Evolutionary conservation across 1,139 yeast species (phyloP).

Genomic region (Candida pseudoviswanathii): DNA sequence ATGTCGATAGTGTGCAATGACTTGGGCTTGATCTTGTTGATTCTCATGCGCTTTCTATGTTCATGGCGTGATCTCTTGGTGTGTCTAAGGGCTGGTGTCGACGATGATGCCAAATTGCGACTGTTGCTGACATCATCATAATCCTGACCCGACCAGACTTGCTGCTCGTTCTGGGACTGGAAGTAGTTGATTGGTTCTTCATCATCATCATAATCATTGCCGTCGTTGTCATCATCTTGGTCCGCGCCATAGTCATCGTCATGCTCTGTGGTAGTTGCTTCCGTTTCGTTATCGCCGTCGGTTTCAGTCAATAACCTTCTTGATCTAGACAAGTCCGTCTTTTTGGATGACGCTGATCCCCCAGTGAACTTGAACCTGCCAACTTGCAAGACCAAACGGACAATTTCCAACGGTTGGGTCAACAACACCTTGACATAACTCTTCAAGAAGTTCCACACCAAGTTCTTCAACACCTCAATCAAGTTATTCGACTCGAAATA

Average conservation of each 20-base stretch:
- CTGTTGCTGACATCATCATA: constrained; percentile 12
- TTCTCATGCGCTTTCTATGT: constrained; percentile 13
- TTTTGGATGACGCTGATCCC: constrained; percentile 12
- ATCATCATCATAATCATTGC: no score
- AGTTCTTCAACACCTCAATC: constrained; percentile 53
- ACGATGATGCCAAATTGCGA: background rate
- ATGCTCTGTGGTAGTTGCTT: constrained; percentile 17
- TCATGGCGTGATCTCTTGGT: constrained; percentile 5
- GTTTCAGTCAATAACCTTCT: constrained; percentile 16
- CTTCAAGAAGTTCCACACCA: constrained; percentile 61
- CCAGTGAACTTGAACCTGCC: constrained; percentile 53
- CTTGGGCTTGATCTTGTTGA: constrained; percentile 53
- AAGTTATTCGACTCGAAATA: constrained; percentile 62
- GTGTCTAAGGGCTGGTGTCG: constrained; percentile 4
- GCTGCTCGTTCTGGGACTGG: constrained; percentile 27
- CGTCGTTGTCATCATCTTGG: constrained; percentile 18
- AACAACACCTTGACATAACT: constrained; percentile 68
- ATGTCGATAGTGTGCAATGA: constrained; percentile 73
- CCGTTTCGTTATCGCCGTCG: constrained; percentile 9
- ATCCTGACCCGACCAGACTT: constrained; percentile 15
- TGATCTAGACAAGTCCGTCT: constrained; percentile 8
- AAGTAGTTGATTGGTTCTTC: constrained; percentile 63
- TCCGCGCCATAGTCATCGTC: constrained; percentile 40
- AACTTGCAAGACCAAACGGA: constrained; percentile 76
- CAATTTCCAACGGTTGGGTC: constrained; percentile 89